A percentile compares a stretch with the other conserved stretches of the same genome.
Conservation (phyloP, 225 moss, liverwort and hornwort genomes). For the Bryoerythrophyllum caledonicum region DNA sequence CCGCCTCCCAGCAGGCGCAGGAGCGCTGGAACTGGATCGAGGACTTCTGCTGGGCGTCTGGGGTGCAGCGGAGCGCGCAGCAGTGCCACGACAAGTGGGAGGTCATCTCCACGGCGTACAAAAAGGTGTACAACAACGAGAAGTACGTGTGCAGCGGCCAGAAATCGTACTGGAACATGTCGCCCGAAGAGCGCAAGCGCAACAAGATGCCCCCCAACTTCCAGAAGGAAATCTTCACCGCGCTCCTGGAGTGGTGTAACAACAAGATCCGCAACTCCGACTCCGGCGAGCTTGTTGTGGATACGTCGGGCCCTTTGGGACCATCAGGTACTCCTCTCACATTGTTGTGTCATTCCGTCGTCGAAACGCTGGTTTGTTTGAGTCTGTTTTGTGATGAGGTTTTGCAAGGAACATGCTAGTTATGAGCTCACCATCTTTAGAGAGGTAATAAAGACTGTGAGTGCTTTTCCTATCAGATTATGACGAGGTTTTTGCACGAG, state of each 20-base stretch:
- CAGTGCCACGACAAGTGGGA: constrained; percentile 78
- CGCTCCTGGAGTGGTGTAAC: constrained; percentile 56
- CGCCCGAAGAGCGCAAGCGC: constrained; percentile 57
- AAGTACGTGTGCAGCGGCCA: constrained; percentile 41
- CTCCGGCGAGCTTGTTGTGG: constrained; percentile 52
- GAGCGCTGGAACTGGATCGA: constrained; percentile 72
- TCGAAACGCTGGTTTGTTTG: not conserved
- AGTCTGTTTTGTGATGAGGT: not conserved
- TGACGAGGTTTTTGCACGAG: too few relatives aligned
- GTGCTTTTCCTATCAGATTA: not conserved
- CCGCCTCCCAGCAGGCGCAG: constrained; percentile 32
- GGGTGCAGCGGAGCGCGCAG: constrained; percentile 55
- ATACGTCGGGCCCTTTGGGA: constrained; percentile 41
- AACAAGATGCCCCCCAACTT: constrained; percentile 52
- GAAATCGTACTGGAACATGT: constrained; percentile 63
- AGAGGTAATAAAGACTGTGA: not conserved
- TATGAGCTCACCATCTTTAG: too few relatives aligned
- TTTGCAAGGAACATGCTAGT: too few relatives aligned
- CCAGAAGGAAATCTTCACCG: constrained; percentile 51
- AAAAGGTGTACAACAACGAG: constrained; percentile 56
- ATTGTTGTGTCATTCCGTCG: not conserved
- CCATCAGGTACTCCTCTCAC: constrained; percentile 21
- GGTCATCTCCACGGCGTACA: constrained; percentile 55
- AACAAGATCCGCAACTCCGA: constrained; percentile 43
- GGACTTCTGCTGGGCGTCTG: constrained; percentile 55